Percentiles rank a stretch among this genome's conserved stretches.
phyloP scores from a whole-genome alignment of 306 rosid species.

The Malus sylvestris region DNA sequence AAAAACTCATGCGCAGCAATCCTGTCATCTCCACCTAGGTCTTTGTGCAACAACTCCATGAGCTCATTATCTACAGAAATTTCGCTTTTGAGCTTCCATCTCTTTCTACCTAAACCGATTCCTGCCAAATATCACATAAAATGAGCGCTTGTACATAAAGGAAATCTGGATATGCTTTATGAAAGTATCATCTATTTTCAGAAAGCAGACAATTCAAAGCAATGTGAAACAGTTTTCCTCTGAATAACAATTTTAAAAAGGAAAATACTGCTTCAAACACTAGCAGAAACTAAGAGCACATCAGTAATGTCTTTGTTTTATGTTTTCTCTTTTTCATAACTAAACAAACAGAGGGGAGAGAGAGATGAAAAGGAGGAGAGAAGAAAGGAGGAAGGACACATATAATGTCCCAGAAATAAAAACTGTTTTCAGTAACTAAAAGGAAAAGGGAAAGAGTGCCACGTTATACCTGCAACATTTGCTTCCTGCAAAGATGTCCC shows the following conservation, averaged over 20 bases:
- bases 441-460: background rate
- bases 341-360: background rate
- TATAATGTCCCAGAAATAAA: background rate
- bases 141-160: conserved; percentile 19
- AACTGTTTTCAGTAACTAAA: background rate
- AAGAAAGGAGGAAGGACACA: background rate
- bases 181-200: background rate
- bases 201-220: background rate
- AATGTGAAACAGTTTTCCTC: background rate
- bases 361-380: background rate
- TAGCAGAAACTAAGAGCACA: background rate
- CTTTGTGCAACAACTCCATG: conserved; percentile 43
- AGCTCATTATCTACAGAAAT: conserved; percentile 60
- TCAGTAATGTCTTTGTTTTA: background rate
- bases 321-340: background rate
- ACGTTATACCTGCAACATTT: conserved; percentile 39
- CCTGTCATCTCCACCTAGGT: conserved; percentile 44
- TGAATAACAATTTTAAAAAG: background rate
- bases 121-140: conserved; percentile 28
- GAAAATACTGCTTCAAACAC: background rate
- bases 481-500: conserved; percentile 39
- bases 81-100: conserved; percentile 74
- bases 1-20: conserved; percentile 79
- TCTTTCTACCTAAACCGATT: conserved; percentile 32
- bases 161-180: background rate